Evolutionary conservation across 2,329 filamentous ascomycete genomes (phyloP), one percentile per base, ranked within the genome.

Genomic region (Colletotrichum limetticola): DNA sequence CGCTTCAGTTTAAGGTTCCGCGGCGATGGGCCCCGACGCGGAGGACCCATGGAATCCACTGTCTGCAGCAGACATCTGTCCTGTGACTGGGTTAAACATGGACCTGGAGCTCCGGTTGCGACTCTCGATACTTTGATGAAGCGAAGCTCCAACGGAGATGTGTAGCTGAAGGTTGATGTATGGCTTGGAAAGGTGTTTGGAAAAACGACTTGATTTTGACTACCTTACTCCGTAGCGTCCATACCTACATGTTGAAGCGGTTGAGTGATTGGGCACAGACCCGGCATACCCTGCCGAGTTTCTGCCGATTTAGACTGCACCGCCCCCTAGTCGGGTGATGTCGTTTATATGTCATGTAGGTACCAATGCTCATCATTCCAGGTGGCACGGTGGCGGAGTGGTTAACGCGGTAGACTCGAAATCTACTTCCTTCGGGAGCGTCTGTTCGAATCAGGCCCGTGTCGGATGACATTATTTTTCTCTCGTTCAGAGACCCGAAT

Each of bases 1-100:
- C 61, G 61, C 61, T 24, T 65, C 52, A 5, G 52, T 32, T 65
- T 42, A 56, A 65, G 5, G 62, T 56, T 37, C n/a, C 52, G 4
- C n/a, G 16, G 30, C 37, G 52, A 56, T 22, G n/a, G 22, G 62
- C 24, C 62, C 56, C 24, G 19, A 19, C 55, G 22, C 30, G 12
- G 14, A 30, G n/a, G 16, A 42, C 49, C 62, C 52, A 63, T 53
- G 14, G 5, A 37, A 53, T 26, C 28, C 12, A 16, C 46, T 35
- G 32, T 35, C 4, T 35, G 11, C 11, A 35, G 32, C 32, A 35
- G 32, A 9, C 58, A 16, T 30, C 14, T 28, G 32, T 16, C 26
- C 37, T 49, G 26, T 26, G 19, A 46, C 58, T 37, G 2, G 3
- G 24, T n/a, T 24, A 61, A 42, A n/a, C 37, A 26, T 24, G 37